These are phyloP conservation scores for Trichoderma sp. DNA, from an alignment of 2,329 filamentous ascomycete species.

Conservation along the genomic window DNA sequence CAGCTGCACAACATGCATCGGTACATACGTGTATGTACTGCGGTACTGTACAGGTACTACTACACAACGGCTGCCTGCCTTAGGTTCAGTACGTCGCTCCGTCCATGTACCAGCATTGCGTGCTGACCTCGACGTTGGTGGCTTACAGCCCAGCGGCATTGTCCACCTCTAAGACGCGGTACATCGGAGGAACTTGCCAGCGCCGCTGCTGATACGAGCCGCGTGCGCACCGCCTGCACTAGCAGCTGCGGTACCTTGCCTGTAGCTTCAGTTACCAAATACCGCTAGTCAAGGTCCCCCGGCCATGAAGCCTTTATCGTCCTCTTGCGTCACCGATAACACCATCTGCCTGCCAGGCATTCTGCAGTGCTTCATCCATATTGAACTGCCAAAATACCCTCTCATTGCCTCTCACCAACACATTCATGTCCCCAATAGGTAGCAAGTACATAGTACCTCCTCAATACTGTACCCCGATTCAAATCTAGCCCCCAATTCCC, in stretches of 20 bases:
- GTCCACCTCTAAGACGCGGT: neutral
- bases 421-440: neutral
- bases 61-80: neutral
- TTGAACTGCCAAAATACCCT: neutral
- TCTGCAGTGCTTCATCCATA: neutral
- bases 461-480: neutral
- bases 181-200: neutral
- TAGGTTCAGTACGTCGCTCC: neutral
- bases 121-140: neutral
- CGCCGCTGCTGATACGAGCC: neutral
- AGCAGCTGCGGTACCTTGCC: neutral
- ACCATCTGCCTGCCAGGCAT: neutral
- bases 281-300: slow-evolving; percentile 6
- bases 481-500: neutral
- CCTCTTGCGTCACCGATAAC: slow-evolving; percentile 14
- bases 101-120: neutral
- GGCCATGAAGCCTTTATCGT: slow-evolving; percentile 13
- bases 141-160: neutral
- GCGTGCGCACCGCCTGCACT: neutral
- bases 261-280: neutral
- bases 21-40: too few relatives aligned
- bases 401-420: too few relatives aligned
- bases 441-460: neutral
- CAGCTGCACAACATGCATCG: neutral
- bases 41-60: too few relatives aligned